These are phyloP conservation scores for Boechera stricta DNA, from an alignment of 345 rosid genomes.

Conservation along the genomic window DNA sequence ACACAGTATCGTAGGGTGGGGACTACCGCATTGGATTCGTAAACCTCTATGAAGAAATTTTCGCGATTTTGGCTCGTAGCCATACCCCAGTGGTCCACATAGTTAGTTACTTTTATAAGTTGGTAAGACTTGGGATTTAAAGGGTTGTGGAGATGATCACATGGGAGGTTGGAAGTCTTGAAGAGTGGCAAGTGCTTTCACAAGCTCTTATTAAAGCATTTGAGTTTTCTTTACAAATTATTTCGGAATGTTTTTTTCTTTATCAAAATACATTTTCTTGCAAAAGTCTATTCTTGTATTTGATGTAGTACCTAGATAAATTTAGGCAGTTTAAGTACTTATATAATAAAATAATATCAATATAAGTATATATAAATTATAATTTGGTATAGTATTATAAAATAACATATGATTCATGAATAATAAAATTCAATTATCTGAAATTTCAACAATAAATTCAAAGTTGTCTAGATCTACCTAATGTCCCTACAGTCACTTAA, in stretches of 20 bases:
- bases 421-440: neutral
- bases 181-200: conserved; percentile 23
- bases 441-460: neutral
- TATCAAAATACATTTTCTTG: conserved; percentile 2
- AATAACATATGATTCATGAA: too few relatives aligned
- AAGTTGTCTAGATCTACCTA: neutral
- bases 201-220: conserved; percentile 22
- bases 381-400: too few relatives aligned
- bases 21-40: conserved; percentile 40
- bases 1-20: conserved; percentile 27
- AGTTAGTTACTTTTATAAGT: neutral
- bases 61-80: conserved; percentile 1
- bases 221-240: neutral
- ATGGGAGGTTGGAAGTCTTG: conserved; percentile 37
- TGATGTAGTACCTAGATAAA: neutral
- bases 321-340: neutral
- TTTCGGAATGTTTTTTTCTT: neutral
- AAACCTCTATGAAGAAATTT: conserved; percentile 11
- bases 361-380: too few relatives aligned
- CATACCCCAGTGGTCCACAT: conserved; percentile 18
- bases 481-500: neutral
- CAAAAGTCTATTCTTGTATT: neutral
- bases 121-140: conserved; percentile 14
- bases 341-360: too few relatives aligned
- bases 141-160: conserved; percentile 39